phyloP scores from a whole-genome alignment of 345 rosid species.

The Gossypium ekmanianum region DNA sequence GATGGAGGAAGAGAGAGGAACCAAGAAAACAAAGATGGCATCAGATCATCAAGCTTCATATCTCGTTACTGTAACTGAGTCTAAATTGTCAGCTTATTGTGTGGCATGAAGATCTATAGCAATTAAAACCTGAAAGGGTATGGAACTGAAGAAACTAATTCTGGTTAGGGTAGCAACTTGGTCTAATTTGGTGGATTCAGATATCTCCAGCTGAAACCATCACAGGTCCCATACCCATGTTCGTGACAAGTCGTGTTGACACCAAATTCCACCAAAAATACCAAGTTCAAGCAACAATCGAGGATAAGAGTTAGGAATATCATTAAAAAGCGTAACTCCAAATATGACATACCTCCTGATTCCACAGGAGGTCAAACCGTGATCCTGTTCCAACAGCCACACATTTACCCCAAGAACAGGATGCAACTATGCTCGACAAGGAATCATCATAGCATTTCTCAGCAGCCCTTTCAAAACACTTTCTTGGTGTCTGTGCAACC shows the following conservation, averaged over 20 bases:
- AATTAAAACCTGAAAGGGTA: background rate
- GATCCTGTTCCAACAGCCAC: conserved; percentile 97
- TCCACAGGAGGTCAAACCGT: conserved; percentile 75
- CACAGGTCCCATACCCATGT: background rate
- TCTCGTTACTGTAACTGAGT: background rate
- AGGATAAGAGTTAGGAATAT: background rate
- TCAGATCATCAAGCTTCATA: background rate
- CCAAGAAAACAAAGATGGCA: background rate
- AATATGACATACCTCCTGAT: conserved; percentile 39
- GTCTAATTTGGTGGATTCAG: background rate
- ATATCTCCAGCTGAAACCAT: background rate
- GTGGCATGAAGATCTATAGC: background rate
- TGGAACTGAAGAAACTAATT: background rate
- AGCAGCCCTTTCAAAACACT: conserved; percentile 89
- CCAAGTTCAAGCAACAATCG: background rate
- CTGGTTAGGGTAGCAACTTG: background rate
- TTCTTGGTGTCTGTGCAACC: conserved; percentile 64
- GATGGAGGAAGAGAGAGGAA: background rate
- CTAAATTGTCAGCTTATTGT: background rate
- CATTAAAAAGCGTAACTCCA: background rate
- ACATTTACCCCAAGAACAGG: conserved; percentile 91
- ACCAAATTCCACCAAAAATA: background rate
- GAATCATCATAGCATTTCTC: conserved; percentile 75
- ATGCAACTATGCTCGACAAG: conserved; percentile 76
- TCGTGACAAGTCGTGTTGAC: background rate